Base-by-base conservation (phyloP, 495 filamentous ascomycete genomes). In the Sordaria brevicollis region DNA sequence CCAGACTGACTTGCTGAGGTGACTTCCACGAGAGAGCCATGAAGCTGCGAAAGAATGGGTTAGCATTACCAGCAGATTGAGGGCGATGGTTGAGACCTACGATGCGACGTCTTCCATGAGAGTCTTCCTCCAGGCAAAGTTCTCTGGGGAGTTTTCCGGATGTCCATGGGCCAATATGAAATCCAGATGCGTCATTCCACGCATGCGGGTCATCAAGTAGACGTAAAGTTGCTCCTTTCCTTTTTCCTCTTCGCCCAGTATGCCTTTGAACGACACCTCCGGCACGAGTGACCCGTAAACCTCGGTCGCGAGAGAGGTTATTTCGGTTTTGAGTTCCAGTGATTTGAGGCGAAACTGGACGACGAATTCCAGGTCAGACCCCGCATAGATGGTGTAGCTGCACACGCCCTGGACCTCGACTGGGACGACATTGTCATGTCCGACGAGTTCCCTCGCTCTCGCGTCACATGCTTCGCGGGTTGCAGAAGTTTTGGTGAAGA, bases 361-460 rank as follows among this genome's bases (percentile, higher is more conserved):
- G 29, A 83, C 79, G 65, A 74, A 81, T 72, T 81, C 81, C 62
- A 68, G 67, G 25, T 78, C 72, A 25, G 71, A 75, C 39, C 82
- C 81, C 29, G 80, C 79, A 62, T 82, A 83, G 62, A 83, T 78
- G 3, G 81, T 76, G 72, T 84, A 84, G 71, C 79, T 80, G 74
- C 81, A 82, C 19, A 70, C 71, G 17, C 82, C 81, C 71, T 84
- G 81, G 25, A 83, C 72, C 17, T 68, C 69, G 25, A 83, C 76
- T 19, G 81, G 78, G 69, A 76, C 73, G 35, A 81, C 73, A 77
- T 73, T 67, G 1, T 17, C 15, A 17, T 76, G 80, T 17, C 80
- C 78, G 65, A 72, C 67, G 67, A 79, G 76, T 29, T 81, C 74
- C 31, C 67, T 76, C 38, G 79, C 80, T 71, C 19, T 71, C 6